Percentiles rank a stretch among this genome's conserved stretches.
These are phyloP conservation scores for Cyberlindnera subsufficiens DNA, from an alignment of 805 yeast species.

Conservation along the genomic window DNA sequence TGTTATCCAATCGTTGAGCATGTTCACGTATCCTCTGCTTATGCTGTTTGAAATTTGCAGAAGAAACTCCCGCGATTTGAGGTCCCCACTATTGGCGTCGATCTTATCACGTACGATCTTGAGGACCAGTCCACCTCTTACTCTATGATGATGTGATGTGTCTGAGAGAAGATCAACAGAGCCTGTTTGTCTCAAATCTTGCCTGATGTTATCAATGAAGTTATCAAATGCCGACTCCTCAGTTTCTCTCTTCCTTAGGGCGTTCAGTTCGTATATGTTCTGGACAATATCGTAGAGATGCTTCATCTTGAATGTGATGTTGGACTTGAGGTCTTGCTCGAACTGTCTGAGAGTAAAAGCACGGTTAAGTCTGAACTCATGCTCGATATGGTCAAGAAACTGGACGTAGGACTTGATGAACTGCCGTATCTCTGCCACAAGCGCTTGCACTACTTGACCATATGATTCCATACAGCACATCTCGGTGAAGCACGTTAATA, in stretches of 20 bases:
- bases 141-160: slow-evolving; percentile 42
- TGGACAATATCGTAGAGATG: slow-evolving; percentile 55
- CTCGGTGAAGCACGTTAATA: slow-evolving; percentile 56
- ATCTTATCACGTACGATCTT: slow-evolving; percentile 54
- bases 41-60: slow-evolving; percentile 47
- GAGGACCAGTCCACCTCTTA: slow-evolving; percentile 77
- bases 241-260: slow-evolving; percentile 29
- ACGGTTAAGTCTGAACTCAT: slow-evolving; percentile 41
- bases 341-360: slow-evolving; percentile 55
- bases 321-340: slow-evolving; percentile 41
- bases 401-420: slow-evolving; percentile 32
- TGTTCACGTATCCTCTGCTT: slow-evolving; percentile 54
- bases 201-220: slow-evolving; percentile 36
- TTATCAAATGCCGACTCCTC: slow-evolving; percentile 33
- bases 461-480: slow-evolving; percentile 45
- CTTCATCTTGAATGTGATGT: slow-evolving; percentile 34
- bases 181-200: slow-evolving; percentile 34
- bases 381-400: slow-evolving; percentile 41
- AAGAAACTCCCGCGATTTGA: slow-evolving; percentile 46
- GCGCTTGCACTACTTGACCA: slow-evolving; percentile 71
- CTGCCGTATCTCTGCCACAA: slow-evolving; percentile 54
- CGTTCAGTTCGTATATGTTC: slow-evolving; percentile 42
- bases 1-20: slow-evolving; percentile 76
- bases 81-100: slow-evolving; percentile 60
- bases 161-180: slow-evolving; percentile 48